phyloP scores from a whole-genome alignment of 139 green algal species.

The Micractinium sp. region DNA sequence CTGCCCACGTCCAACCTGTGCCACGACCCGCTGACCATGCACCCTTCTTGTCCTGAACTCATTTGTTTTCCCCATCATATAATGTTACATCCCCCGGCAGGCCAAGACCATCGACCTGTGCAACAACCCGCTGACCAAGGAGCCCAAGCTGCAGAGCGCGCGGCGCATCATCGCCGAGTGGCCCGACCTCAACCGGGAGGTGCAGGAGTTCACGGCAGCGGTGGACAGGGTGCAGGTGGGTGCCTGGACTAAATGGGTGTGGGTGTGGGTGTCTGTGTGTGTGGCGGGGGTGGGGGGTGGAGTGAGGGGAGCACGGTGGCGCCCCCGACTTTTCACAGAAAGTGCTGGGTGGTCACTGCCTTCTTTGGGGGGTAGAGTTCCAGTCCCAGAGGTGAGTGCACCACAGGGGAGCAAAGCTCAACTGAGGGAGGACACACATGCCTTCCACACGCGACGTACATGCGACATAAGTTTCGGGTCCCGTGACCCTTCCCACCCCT shows the following conservation, averaged over 20 bases:
- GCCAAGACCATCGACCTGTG: constrained; percentile 99
- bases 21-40: not conserved
- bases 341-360: too few relatives aligned
- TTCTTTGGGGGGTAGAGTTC: too few relatives aligned
- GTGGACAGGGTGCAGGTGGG: constrained; percentile 38
- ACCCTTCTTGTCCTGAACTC: not conserved
- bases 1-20: too few relatives aligned
- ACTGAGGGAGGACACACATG: not conserved
- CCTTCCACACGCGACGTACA: not conserved
- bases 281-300: not conserved
- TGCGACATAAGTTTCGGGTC: not conserved
- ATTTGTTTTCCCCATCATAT: too few relatives aligned
- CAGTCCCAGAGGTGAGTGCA: too few relatives aligned
- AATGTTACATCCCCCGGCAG: too few relatives aligned
- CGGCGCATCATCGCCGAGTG: constrained; percentile 94
- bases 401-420: too few relatives aligned
- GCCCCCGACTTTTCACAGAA: too few relatives aligned
- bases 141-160: constrained; percentile 95
- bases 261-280: not conserved
- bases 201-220: constrained; percentile 62
- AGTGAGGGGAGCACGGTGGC: too few relatives aligned
- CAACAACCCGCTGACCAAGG: constrained; percentile 99
- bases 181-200: constrained; percentile 83
- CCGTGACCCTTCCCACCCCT: not conserved
- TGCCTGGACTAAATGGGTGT: too few relatives aligned